phyloP scores from a whole-genome alignment of 2,329 filamentous ascomycete species.

The Pseudogymnoascus verrucosus region DNA sequence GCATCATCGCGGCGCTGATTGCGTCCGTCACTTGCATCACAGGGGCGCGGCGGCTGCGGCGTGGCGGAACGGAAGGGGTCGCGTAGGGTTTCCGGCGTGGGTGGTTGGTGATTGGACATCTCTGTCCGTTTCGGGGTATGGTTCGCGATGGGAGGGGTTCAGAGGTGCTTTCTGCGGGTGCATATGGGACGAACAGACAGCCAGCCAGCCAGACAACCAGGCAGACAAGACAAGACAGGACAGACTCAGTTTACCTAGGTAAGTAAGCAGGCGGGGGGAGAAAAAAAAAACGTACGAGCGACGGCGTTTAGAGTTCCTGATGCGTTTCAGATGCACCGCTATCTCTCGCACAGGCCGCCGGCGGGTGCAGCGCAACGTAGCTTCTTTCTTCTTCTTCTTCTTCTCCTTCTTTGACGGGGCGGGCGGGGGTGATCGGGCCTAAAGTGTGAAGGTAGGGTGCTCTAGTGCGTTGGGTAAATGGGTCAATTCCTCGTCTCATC shows the following conservation, averaged over 20 bases:
- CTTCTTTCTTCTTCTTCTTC: too few relatives aligned
- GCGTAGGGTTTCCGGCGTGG: background rate
- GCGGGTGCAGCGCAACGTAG: background rate
- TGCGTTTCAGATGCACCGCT: background rate
- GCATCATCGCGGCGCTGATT: background rate
- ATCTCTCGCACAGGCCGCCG: background rate
- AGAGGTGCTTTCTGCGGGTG: background rate
- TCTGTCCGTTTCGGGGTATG: conserved; percentile 1
- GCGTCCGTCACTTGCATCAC: background rate
- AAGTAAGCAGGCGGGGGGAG: background rate
- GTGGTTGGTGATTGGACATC: background rate
- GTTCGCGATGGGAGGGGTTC: conserved; percentile 2
- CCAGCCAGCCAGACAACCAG: background rate
- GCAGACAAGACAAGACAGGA: background rate
- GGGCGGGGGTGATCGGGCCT: background rate
- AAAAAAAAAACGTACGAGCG: background rate
- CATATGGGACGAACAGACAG: background rate
- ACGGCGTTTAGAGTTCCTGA: background rate
- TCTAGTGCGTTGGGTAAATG: background rate
- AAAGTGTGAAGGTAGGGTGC: background rate
- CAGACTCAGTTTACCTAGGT: background rate
- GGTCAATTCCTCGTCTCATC: background rate
- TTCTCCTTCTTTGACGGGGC: background rate
- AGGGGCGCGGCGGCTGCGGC: conserved; percentile 4
- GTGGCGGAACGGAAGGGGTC: conserved; percentile 5